Percentiles rank a stretch among this genome's conserved stretches.
Conservation (phyloP, 257 asterid species). For the Scutellaria galericulata region DNA sequence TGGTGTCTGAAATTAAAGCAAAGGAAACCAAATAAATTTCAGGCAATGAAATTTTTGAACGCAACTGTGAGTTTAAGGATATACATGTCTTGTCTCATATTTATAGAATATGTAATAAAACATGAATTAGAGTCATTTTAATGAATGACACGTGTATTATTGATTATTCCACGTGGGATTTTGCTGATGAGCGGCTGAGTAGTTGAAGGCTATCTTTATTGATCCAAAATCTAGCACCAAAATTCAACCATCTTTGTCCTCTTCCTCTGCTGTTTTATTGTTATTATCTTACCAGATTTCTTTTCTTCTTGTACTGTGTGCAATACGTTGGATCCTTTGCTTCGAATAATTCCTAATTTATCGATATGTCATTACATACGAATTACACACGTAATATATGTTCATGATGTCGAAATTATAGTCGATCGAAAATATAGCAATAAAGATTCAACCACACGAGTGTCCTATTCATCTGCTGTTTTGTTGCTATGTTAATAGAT, state of each 20-base stretch:
- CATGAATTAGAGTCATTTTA: neutral
- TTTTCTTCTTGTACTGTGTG: slow-evolving; percentile 1
- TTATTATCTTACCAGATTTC: neutral
- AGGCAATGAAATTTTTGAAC: neutral
- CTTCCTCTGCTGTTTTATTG: neutral
- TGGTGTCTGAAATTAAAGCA: slow-evolving; percentile 21
- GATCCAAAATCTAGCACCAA: slow-evolving; percentile 29
- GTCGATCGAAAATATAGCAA: too few relatives aligned
- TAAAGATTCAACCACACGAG: too few relatives aligned
- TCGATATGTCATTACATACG: too few relatives aligned
- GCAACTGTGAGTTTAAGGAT: slow-evolving; percentile 7
- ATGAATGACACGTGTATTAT: slow-evolving; percentile 33
- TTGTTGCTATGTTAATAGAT: too few relatives aligned
- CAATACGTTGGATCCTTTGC: neutral
- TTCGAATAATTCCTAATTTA: too few relatives aligned
- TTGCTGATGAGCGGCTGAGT: slow-evolving; percentile 19
- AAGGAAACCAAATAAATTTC: neutral
- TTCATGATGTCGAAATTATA: too few relatives aligned
- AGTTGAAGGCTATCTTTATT: slow-evolving; percentile 12
- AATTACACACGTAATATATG: too few relatives aligned
- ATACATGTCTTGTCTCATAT: neutral
- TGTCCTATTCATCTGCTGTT: too few relatives aligned
- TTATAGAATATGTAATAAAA: slow-evolving; percentile 3
- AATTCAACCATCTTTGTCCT: slow-evolving; percentile 32
- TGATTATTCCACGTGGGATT: slow-evolving; percentile 42